Base-by-base conservation (phyloP, 2,329 filamentous ascomycete genomes). In the Akanthomyces dipterigenus region DNA sequence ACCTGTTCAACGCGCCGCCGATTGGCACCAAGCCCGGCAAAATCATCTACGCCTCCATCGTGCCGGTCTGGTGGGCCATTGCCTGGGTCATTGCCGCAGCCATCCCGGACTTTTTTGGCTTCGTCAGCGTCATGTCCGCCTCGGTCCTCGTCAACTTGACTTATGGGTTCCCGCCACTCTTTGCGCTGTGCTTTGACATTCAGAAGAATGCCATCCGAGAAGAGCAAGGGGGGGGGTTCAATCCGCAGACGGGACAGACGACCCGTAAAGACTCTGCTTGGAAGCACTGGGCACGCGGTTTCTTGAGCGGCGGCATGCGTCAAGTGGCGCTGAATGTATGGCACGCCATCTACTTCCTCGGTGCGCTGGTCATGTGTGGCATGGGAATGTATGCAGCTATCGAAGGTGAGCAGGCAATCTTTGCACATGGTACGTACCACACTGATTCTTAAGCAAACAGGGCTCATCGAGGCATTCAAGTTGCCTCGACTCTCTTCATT, bases 91-190 rank as follows among this genome's bases (percentile, higher is more conserved):
- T 87, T 55, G 80, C 77, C 2, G 80, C 80, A 6, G 78, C 79
- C 1, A 79, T 86, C 24, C 83, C 83, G 26, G 76, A 83, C 63
- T 77, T 82, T 62, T 75, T 74, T 9, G 75, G 75, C 50, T 69
- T 82, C 48, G 72, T 75, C 26, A 75, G 75, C 3, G 72, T 86
- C 48, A 78, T 85, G 22, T 78, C 77, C 3, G 82, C 82, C 2
- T 69, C 82, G 2, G 82, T 79, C 65, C 82, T 84, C 61, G 68
- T 86, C 58, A 79, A 83, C 63, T 85, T 86, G 70, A 82, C 80
- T 3, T 87, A 86, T 70, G 84, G 81, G 3, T 80, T 86, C 66
- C 82, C 83, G 0, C 79, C 81, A 8, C 53, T 68, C 8, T 63
- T 67, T 48, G 64, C 64, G 16, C 49, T 68, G 3, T 64, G 63